Base-by-base conservation (phyloP, 352 stramenopile genomes). In the Elongisporangium prolatum region DNA sequence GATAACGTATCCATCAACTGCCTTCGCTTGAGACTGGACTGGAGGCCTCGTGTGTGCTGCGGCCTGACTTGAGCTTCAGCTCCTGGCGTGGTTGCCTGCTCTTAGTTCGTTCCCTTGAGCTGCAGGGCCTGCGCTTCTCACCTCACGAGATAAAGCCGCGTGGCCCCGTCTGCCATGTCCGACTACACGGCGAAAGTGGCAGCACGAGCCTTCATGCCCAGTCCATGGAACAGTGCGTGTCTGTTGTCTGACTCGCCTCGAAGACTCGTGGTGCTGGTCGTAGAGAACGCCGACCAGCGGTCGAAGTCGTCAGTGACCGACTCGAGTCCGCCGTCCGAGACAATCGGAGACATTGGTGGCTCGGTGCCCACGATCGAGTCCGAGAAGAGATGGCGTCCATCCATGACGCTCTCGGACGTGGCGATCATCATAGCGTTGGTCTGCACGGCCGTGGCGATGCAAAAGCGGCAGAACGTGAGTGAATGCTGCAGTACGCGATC, bases 391-490 rank as follows among this genome's bases (percentile, higher is more conserved):
- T 44, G 34, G 9, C 11, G 34, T 2, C 34, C 34, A 2, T 44
- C 34, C 34, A 44, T 44, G 10, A 44, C 11, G 34, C 34, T 44
- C 34, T 44, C 34, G 11, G 9, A 44, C 34, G 34, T 44, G 34
- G 71, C 71, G 25, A 80, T 65, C 17, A 72, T 63, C 48, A 71
- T 38, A 11, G 71, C 66, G 37, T 65, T 48, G 50, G 76, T 52
- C 24, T 72, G 64, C 13, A 60, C 55, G 28, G 63, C 71, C 21
- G 62, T 53, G 1, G 63, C 65, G 20, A 80, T 54, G 38, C 71
- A 80, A 20, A 69, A 60, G 25, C 68, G 67, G 28, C 71, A 80
- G 40, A 77, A 53, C 10, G 61, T 50, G 48, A 72, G 59, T 20
- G 64, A 64, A 13, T 44, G 69, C 60, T 65, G 52, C 25, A 52